A percentile compares a stretch with the other conserved stretches of the same genome.
These are phyloP conservation scores for Phytophthora europaea DNA, from an alignment of 352 stramenopile genomes.

Conservation along the genomic window DNA sequence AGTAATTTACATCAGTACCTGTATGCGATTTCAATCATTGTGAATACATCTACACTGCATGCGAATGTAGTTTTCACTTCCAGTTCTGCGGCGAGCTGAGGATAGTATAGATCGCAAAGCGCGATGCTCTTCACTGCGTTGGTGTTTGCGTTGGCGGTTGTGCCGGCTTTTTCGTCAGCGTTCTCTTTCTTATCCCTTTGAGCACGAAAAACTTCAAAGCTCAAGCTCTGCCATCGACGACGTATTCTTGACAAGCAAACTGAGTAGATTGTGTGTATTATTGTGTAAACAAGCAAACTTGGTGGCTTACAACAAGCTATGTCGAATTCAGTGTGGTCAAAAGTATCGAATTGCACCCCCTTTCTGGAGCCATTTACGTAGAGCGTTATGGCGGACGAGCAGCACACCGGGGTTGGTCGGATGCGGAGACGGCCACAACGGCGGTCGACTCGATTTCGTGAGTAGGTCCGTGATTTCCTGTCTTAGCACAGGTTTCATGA, in stretches of 20 bases:
- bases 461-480: constrained; percentile 66
- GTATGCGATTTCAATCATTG: too few relatives aligned
- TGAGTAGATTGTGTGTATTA: neutral
- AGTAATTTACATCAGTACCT: neutral
- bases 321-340: constrained; percentile 10
- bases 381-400: constrained; percentile 56
- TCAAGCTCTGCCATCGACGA: too few relatives aligned
- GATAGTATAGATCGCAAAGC: neutral
- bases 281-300: neutral
- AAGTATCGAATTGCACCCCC: constrained; percentile 53
- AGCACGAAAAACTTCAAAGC: constrained; percentile 16
- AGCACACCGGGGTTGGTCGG: constrained; percentile 71
- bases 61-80: neutral
- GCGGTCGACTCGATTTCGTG: constrained; percentile 53
- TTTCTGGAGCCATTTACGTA: constrained; percentile 70
- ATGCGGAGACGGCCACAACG: constrained; percentile 61
- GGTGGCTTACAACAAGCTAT: neutral
- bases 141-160: constrained; percentile 9
- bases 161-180: neutral
- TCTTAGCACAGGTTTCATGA: constrained; percentile 67
- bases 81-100: neutral
- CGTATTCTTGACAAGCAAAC: constrained; percentile 52
- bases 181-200: constrained; percentile 27
- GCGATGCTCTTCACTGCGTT: constrained; percentile 14
- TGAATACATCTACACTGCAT: neutral